Evolutionary conservation across 768 basidiomycete species (phyloP), one percentile per base, ranked within the genome.

Genomic region (Pleurotus salmoneostramineus): DNA sequence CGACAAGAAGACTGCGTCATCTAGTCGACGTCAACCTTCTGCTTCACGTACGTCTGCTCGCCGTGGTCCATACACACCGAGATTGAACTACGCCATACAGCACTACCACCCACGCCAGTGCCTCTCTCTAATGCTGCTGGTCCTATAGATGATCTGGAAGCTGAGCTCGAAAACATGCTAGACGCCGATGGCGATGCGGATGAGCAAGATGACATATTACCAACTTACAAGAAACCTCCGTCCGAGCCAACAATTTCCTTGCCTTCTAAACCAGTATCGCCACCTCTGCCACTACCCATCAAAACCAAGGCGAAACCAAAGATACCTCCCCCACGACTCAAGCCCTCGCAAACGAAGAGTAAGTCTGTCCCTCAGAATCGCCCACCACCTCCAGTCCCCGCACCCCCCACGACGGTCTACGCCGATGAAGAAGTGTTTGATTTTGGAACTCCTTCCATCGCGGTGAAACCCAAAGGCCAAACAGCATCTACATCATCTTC

Each of bases 361-460:
- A 68, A 65, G 52, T 43, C 52, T 32, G 65, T 62, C 40, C 44
- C 58, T 10, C 72, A 71, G 57, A 63, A 65, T n/a, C 66, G 70
- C 45, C n/a, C 46, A 37, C 56, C 10, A 33, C 61, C 40, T 31
- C 59, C 15, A 37, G 27, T 34, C 33, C 61, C 40, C 35, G 58
- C 27, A 42, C 60, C 4, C 49, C 42, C 50, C 34, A 5, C 58
- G 56, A 32, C 48, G 63, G 37, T 64, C 7, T 68, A 75, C 58
- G 70, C 65, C n/a, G 75, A 78, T 11, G 83, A 75, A 60, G 81
- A 83, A 56, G 74, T 74, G 32, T 72, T 83, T 5, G 72, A 74
- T 58, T 79, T 85, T 59, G 81, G 81, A 5, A 68, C 72, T 27
- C 78, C 81, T 15, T 72, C 78, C 27, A 50, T 4, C 6, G 50